phyloP scores from a whole-genome alignment of 192 early-diverging fungal species.

The Backusella liffmaniae region DNA sequence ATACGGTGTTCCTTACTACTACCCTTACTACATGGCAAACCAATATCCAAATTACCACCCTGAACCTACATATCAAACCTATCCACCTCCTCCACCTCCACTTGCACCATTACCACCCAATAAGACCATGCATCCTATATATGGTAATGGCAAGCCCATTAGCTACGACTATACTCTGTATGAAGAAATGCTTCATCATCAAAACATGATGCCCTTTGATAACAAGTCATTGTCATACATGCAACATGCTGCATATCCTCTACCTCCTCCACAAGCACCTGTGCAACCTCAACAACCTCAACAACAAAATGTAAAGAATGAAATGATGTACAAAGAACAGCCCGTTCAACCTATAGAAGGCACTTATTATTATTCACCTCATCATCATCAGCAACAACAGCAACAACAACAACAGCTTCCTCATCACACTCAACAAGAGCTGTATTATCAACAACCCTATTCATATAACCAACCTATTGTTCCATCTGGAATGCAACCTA shows the following conservation, averaged over 20 bases:
- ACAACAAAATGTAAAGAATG: not conserved
- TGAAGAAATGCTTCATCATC: not conserved
- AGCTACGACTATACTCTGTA: not conserved
- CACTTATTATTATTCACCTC: not conserved
- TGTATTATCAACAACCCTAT: constrained; percentile 9
- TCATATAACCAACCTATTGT: constrained; percentile 1
- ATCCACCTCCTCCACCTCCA: not conserved
- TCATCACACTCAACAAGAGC: not conserved
- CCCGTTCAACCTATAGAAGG: not conserved
- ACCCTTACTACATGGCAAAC: constrained; percentile 1
- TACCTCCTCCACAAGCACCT: not conserved
- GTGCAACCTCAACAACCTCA: constrained; percentile 2
- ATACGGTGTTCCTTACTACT: not conserved
- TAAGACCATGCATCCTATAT: not conserved
- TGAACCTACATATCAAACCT: not conserved
- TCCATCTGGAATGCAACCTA: not conserved
- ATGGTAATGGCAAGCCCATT: not conserved
- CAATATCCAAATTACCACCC: constrained; percentile 2
- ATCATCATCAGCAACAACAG: not conserved
- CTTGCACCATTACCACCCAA: not conserved
- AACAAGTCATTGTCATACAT: not conserved
- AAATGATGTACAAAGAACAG: not conserved
- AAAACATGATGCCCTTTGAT: not conserved
- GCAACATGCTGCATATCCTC: not conserved
- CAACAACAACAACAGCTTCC: constrained; percentile 1